Percentiles rank a stretch among this genome's conserved stretches.
Evolutionary conservation across 495 filamentous ascomycete species (phyloP).

Genomic region (Neurospora sp.): DNA sequence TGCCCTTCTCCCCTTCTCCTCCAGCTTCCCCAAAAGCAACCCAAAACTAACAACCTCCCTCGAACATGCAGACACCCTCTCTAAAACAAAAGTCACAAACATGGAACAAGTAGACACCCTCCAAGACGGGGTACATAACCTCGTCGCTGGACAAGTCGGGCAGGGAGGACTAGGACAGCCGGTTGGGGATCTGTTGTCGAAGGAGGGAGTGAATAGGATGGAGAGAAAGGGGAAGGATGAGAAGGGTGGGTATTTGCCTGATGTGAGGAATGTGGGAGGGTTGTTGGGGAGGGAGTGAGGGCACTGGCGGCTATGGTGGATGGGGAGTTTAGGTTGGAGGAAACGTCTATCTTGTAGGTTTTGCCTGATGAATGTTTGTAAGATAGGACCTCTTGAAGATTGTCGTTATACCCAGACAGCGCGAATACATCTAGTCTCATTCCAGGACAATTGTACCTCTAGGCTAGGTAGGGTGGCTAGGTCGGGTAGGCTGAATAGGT

Average conservation of each 20-base stretch:
- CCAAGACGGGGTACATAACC: conserved; percentile 51
- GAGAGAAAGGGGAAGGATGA: conserved; percentile 55
- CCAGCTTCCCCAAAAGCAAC: neutral
- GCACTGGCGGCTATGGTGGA: neutral
- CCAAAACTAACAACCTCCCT: neutral
- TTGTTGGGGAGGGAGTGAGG: neutral
- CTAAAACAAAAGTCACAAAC: conserved; percentile 56
- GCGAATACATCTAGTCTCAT: too few relatives aligned
- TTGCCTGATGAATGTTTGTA: neutral
- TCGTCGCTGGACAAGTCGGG: conserved; percentile 50
- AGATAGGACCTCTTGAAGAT: neutral
- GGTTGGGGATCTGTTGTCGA: conserved; percentile 47
- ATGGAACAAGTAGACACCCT: conserved; percentile 50
- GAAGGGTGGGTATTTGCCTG: conserved; percentile 36
- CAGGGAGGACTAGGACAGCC: conserved; percentile 52
- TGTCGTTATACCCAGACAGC: too few relatives aligned
- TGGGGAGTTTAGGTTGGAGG: neutral
- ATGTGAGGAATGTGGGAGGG: neutral
- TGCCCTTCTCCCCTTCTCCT: neutral
- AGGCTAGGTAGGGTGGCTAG: too few relatives aligned
- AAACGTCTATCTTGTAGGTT: too few relatives aligned
- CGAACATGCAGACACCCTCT: conserved; percentile 42
- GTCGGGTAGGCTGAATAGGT: too few relatives aligned
- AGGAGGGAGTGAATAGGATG: conserved; percentile 53
- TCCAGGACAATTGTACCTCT: too few relatives aligned